A percentile compares a stretch with the other conserved stretches of the same genome.
These are phyloP conservation scores for Heritiera fomes DNA, from an alignment of 345 rosid species.

Conservation along the genomic window DNA sequence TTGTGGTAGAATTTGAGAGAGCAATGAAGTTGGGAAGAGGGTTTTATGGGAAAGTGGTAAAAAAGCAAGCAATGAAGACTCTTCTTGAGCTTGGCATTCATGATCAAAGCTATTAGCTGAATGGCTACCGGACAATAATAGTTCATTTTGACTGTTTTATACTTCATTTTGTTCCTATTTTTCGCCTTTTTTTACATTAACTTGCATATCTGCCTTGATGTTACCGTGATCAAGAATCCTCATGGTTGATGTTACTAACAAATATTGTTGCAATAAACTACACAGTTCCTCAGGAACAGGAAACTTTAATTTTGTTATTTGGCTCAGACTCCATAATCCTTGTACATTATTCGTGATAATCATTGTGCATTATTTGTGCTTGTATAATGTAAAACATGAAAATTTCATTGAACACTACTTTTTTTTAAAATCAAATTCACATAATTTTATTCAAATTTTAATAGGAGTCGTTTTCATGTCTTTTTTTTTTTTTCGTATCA, in stretches of 20 bases:
- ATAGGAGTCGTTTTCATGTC: too few species aligned
- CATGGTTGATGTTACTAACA: conserved; percentile 8
- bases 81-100: conserved; percentile 46
- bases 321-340: background rate
- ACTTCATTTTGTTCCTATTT: background rate
- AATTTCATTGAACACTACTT: too few species aligned
- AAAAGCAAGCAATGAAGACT: conserved; percentile 63
- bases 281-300: background rate
- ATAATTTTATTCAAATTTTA: too few species aligned
- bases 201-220: background rate
- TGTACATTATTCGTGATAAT: too few species aligned
- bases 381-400: too few species aligned
- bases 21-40: conserved; percentile 59
- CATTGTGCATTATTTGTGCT: too few species aligned
- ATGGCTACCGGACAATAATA: background rate
- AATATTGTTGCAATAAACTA: conserved; percentile 5
- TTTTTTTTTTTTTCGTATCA: too few species aligned
- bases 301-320: background rate
- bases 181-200: background rate
- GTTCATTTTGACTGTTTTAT: conserved; percentile 16
- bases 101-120: conserved; percentile 19
- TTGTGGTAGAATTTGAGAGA: conserved; percentile 52
- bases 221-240: background rate
- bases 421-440: too few species aligned
- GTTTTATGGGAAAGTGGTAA: conserved; percentile 67